These are phyloP conservation scores for Scheffersomyces coipomensis DNA, from an alignment of 805 yeast genomes.

Conservation along the genomic window DNA sequence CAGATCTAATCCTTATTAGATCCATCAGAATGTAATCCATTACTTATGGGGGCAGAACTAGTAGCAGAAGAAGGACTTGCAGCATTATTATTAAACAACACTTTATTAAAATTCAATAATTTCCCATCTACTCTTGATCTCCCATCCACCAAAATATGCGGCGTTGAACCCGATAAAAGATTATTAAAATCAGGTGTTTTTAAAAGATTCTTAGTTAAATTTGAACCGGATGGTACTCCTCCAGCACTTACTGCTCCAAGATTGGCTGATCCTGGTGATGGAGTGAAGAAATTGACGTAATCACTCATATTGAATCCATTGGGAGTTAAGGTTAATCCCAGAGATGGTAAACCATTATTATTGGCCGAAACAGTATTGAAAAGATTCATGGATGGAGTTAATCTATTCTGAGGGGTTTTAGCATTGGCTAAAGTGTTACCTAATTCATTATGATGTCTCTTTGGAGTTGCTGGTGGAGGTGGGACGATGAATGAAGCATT, in stretches of 20 bases:
- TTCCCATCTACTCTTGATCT: constrained; percentile 37
- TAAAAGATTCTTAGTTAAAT: constrained; percentile 23
- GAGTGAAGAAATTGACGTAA: constrained; percentile 75
- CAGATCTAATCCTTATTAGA: neutral
- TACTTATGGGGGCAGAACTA: too few relatives aligned
- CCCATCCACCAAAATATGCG: constrained; percentile 5
- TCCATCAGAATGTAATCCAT: neutral
- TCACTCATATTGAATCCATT: constrained; percentile 82
- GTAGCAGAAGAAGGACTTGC: neutral
- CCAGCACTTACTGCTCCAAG: constrained; percentile 1
- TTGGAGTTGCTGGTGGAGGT: constrained; percentile 45
- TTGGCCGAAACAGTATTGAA: constrained; percentile 20
- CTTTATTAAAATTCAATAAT: constrained; percentile 43
- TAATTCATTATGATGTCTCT: constrained; percentile 20
- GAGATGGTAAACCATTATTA: constrained; percentile 36
- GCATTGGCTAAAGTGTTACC: constrained; percentile 10
- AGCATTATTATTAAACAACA: constrained; percentile 20
- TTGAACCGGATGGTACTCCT: constrained; percentile 1
- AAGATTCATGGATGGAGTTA: constrained; percentile 38
- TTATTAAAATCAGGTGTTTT: constrained; percentile 43
- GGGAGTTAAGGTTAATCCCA: constrained; percentile 47
- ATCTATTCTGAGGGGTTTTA: constrained; percentile 40
- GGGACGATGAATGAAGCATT: constrained; percentile 33
- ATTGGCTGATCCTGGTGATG: constrained; percentile 49
- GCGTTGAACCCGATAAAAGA: constrained; percentile 15